Evolutionary conservation across 169 alveolate species (phyloP).

Genomic region (Toxoplasma gondii): DNA sequence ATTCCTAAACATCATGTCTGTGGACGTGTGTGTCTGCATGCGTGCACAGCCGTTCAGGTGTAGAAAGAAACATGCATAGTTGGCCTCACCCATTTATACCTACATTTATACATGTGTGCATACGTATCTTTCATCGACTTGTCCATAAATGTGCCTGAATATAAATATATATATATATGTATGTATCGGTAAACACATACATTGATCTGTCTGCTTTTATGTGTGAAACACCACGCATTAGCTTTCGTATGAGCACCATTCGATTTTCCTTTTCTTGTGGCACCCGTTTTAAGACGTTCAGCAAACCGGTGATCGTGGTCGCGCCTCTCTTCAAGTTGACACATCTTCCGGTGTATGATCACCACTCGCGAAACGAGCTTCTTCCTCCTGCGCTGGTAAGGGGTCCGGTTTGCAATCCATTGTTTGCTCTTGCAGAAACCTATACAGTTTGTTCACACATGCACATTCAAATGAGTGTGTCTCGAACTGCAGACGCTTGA

Average conservation of each 20-base stretch:
- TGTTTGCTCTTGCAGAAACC: neutral
- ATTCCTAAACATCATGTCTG: too few species aligned
- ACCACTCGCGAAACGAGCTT: slow-evolving; percentile 45
- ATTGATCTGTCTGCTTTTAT: neutral
- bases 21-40: too few species aligned
- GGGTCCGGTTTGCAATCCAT: too few species aligned
- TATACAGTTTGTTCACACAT: neutral
- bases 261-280: neutral
- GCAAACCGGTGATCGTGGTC: slow-evolving; percentile 34
- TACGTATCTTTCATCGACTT: neutral
- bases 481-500: too few species aligned
- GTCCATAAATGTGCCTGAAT: too few species aligned
- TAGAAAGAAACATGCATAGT: too few species aligned
- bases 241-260: neutral
- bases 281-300: neutral
- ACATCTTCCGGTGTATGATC: slow-evolving; percentile 42
- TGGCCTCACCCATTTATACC: too few species aligned
- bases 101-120: neutral
- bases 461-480: neutral
- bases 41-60: too few species aligned
- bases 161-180: neutral
- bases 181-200: neutral
- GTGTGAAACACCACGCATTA: neutral
- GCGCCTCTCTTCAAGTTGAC: slow-evolving; percentile 56
- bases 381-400: slow-evolving; percentile 45